phyloP scores from a whole-genome alignment of 345 rosid species.

The Linum usitatissimum region DNA sequence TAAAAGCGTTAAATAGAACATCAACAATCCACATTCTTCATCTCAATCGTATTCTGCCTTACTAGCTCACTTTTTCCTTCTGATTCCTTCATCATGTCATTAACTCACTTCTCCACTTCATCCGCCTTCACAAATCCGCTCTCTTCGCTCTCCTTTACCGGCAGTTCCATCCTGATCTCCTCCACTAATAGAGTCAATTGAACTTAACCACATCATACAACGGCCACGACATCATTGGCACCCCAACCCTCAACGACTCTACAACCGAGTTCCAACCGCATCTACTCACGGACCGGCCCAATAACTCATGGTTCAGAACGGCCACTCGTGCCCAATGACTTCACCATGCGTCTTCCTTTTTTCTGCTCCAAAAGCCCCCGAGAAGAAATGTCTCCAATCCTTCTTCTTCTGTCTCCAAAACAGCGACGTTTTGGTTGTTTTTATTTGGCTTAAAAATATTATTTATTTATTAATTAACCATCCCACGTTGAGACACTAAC shows the following conservation, averaged over 20 bases:
- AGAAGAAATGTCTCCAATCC: slow-evolving; percentile 25
- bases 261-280: slow-evolving; percentile 69
- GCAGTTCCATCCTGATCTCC: slow-evolving; percentile 24
- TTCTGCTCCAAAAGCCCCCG: slow-evolving; percentile 29
- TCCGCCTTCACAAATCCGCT: slow-evolving; percentile 25
- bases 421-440: slow-evolving; percentile 1
- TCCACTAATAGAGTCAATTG: slow-evolving; percentile 24
- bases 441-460: not conserved
- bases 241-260: slow-evolving; percentile 42
- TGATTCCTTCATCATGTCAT: slow-evolving; percentile 37
- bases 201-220: slow-evolving; percentile 35
- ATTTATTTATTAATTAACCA: too few relatives aligned
- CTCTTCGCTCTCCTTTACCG: slow-evolving; percentile 12
- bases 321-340: slow-evolving; percentile 55
- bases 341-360: slow-evolving; percentile 29
- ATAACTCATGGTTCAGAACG: slow-evolving; percentile 34
- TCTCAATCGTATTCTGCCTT: slow-evolving; percentile 13
- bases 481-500: too few relatives aligned
- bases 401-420: slow-evolving; percentile 3
- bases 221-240: slow-evolving; percentile 49
- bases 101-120: slow-evolving; percentile 45
- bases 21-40: slow-evolving; percentile 45
- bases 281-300: slow-evolving; percentile 57
- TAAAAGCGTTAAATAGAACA: too few relatives aligned
- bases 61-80: slow-evolving; percentile 18